phyloP scores from a whole-genome alignment of 306 rosid species.

The Vigna mungo region DNA sequence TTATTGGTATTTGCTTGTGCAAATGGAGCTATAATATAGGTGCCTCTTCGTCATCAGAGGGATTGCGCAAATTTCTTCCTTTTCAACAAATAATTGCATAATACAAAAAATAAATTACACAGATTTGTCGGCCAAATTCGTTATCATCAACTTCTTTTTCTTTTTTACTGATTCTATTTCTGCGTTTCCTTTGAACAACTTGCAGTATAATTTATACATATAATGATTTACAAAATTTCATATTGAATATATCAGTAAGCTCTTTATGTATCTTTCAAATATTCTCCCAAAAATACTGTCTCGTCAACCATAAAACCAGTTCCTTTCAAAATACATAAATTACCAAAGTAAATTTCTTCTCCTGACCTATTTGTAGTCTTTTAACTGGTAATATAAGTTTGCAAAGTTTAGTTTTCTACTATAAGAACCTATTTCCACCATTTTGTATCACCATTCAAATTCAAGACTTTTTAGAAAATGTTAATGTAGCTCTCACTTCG shows the following conservation, averaged over 20 bases:
- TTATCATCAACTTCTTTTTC: neutral
- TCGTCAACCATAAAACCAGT: too few species aligned
- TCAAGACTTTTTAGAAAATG: neutral
- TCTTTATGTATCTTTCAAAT: neutral
- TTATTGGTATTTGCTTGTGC: slow-evolving; percentile 23
- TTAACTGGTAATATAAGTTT: neutral
- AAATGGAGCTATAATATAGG: slow-evolving; percentile 33
- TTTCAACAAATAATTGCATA: slow-evolving; percentile 38
- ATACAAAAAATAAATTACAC: slow-evolving; percentile 43
- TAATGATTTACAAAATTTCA: too few species aligned
- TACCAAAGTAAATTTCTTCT: neutral
- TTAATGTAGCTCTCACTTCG: neutral
- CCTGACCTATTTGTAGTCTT: neutral
- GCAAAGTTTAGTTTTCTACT: slow-evolving; percentile 3
- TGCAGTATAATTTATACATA: too few species aligned
- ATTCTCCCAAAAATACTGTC: neutral
- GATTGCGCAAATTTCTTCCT: slow-evolving; percentile 30
- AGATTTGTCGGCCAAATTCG: slow-evolving; percentile 50
- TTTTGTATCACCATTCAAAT: slow-evolving; percentile 13
- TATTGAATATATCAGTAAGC: too few species aligned
- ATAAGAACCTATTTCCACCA: neutral
- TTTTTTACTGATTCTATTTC: neutral
- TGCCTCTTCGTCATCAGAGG: slow-evolving; percentile 38
- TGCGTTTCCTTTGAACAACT: too few species aligned
- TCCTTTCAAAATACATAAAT: neutral